A percentile compares a stretch with the other conserved stretches of the same genome.
phyloP scores from a whole-genome alignment of 345 rosid species.

The Arabidopsis thaliana region TAIR10.1 NC_003076.8:5484001-5484500 shows the following conservation, averaged over 20 bases:
- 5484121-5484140: slow-evolving; percentile 88
- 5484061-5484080: slow-evolving; percentile 86
- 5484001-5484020: slow-evolving; percentile 1
- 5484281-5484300: slow-evolving; percentile 20
- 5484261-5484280: not conserved
- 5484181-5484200: slow-evolving; percentile 14
- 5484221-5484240: not conserved
- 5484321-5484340: slow-evolving; percentile 38
- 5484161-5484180: slow-evolving; percentile 88
- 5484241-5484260: slow-evolving; percentile 11
- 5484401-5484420: slow-evolving; percentile 82
- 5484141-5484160: slow-evolving; percentile 77
- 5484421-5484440: slow-evolving; percentile 68
- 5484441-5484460: slow-evolving; percentile 66
- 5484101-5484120: slow-evolving; percentile 82
- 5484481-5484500: slow-evolving; percentile 12
- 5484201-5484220: not conserved
- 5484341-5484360: slow-evolving; percentile 95
- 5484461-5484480: slow-evolving; percentile 49
- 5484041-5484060: slow-evolving; percentile 86
- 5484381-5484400: slow-evolving; percentile 83
- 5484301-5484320: slow-evolving; percentile 23
- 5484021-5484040: slow-evolving; percentile 66
- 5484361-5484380: slow-evolving; percentile 84
- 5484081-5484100: slow-evolving; percentile 93